Evolutionary conservation across 208 protist species (phyloP), one percentile per base, ranked within the genome.

Genomic region (Lotmaria passim): DNA sequence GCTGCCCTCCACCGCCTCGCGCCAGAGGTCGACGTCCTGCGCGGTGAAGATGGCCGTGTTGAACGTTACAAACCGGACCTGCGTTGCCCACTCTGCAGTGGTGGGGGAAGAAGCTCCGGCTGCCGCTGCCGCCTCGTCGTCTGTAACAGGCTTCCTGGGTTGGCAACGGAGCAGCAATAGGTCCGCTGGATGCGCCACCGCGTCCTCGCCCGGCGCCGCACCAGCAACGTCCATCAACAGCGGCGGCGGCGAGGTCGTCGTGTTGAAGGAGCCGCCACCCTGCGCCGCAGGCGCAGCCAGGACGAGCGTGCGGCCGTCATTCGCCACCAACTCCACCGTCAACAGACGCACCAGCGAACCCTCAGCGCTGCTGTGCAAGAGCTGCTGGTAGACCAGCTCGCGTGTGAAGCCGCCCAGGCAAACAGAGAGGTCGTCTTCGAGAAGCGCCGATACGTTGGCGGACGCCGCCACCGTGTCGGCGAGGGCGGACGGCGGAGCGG

Each of bases 301-400:
- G 14, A 93, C 61, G 43, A 93, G 75, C 34, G 69, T 83, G 36
- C 53, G 60, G 58, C 80, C 86, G 55, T 93, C 82, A 53, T 87
- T 90, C 1, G 88, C 88, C 26, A 93, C 74, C 28, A 93, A 73
- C 68, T 82, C 85, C 43, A 93, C 78, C 39, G 85, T 84, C 12
- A 79, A 73, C 33, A 89, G 47, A 26, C 80, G 73, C 17, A 85
- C 62, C 14, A 83, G 71, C 14, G 72, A 73, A 26, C 61, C 60
- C 28, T 77, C 71, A 23, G 70, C 71, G 46, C 71, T 71, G 71
- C 63, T 66, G 15, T 64, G 63, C 11, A 60, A 48, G 26, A 77
- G 63, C 33, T 77, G 63, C 71, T 71, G 56, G 38, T 71, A 77
- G 62, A 77, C 62, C 24, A 77, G 34, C 71, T 77, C 71, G 23